These are phyloP conservation scores for Lentinula guzmanii DNA, from an alignment of 768 basidiomycete species.

Conservation along the genomic window DNA sequence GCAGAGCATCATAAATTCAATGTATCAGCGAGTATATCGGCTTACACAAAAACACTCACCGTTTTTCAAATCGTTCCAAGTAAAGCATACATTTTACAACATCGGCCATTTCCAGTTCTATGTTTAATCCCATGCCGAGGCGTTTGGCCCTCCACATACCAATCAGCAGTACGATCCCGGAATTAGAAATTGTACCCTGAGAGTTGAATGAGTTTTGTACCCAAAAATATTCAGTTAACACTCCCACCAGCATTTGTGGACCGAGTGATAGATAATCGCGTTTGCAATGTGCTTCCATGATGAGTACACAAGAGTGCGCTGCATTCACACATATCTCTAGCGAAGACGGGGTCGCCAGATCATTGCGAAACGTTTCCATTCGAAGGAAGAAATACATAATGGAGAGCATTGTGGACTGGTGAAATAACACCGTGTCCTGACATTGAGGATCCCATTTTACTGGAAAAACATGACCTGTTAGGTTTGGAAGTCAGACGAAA, in stretches of 20 bases:
- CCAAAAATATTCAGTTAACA: neutral
- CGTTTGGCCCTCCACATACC: neutral
- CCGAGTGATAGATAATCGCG: neutral
- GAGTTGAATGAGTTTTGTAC: neutral
- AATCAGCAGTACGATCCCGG: neutral
- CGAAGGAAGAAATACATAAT: constrained; percentile 44
- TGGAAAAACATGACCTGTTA: constrained; percentile 9
- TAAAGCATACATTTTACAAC: neutral
- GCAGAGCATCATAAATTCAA: neutral
- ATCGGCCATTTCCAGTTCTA: neutral
- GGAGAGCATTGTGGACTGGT: constrained; percentile 53
- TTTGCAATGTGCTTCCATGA: neutral
- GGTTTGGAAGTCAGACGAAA: neutral
- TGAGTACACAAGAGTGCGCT: constrained; percentile 54
- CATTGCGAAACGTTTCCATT: constrained; percentile 75
- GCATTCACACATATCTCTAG: constrained; percentile 85
- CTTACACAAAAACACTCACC: neutral
- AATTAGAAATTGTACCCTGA: neutral
- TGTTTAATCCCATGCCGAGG: neutral
- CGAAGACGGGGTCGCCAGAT: constrained; percentile 60
- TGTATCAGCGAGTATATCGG: no score
- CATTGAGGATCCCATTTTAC: constrained; percentile 40
- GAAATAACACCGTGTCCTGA: constrained; percentile 33
- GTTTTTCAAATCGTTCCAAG: neutral
- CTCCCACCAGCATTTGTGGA: neutral